Conservation (phyloP, 495 filamentous ascomycete genomes). For the Trichoderma orchidacearum region DNA sequence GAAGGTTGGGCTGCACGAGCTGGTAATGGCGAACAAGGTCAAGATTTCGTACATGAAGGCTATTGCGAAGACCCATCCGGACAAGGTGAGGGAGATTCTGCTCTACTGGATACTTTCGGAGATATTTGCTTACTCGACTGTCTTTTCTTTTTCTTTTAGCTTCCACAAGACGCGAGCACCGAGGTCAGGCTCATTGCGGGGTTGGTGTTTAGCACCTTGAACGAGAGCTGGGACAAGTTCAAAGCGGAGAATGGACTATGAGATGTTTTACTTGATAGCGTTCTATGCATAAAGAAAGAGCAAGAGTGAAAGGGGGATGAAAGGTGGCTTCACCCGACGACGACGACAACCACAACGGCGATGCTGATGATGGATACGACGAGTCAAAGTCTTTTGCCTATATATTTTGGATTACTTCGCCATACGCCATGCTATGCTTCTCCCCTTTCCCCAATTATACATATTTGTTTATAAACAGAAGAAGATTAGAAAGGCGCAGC, state of each 20-base stretch:
- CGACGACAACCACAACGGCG: background rate
- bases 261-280: background rate
- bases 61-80: constrained; percentile 94
- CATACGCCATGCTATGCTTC: constrained; percentile 5
- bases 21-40: constrained; percentile 81
- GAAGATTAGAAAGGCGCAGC: background rate
- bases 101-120: background rate
- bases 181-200: constrained; percentile 89
- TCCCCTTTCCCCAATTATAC: background rate
- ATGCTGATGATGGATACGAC: background rate
- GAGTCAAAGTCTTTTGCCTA: background rate
- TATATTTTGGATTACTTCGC: background rate
- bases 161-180: constrained; percentile 76
- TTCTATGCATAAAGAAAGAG: background rate
- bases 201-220: constrained; percentile 81
- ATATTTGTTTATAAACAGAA: background rate
- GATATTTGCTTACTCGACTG: constrained; percentile 4
- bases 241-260: constrained; percentile 74
- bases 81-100: constrained; percentile 63
- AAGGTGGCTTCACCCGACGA: background rate
- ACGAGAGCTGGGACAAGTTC: constrained; percentile 98
- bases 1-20: constrained; percentile 84
- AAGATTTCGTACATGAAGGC: constrained; percentile 99
- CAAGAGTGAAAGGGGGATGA: background rate
- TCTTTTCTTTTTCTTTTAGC: constrained; percentile 44